A percentile compares a stretch with the other conserved stretches of the same genome.
These are phyloP conservation scores for Syzygium grande DNA, from an alignment of 345 rosid genomes.

Conservation along the genomic window DNA sequence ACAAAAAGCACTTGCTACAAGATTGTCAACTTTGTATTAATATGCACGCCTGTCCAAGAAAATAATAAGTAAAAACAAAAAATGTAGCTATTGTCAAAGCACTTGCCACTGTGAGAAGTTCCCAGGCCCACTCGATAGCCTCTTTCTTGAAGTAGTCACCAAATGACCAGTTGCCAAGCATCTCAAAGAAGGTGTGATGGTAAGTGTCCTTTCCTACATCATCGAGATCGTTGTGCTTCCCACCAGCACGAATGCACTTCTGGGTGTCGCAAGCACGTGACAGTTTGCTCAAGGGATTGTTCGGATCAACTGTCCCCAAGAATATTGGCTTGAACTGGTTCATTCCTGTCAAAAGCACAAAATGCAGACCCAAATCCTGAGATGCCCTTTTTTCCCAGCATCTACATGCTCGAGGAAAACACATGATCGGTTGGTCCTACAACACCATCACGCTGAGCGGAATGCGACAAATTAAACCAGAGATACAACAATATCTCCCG, in stretches of 20 bases:
- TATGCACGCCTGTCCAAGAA: not conserved
- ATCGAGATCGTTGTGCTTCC: constrained; percentile 94
- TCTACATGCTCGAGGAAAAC: not conserved
- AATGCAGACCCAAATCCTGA: not conserved
- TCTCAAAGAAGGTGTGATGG: constrained; percentile 99
- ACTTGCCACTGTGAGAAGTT: constrained; percentile 69
- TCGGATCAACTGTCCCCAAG: constrained; percentile 85
- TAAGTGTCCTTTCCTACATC: constrained; percentile 98
- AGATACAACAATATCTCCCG: not conserved
- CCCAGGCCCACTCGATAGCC: constrained; percentile 99
- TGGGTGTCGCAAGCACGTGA: constrained; percentile 84
- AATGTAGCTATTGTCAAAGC: not conserved
- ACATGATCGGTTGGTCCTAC: not conserved
- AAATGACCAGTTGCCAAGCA: constrained; percentile 99
- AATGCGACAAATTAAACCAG: not conserved
- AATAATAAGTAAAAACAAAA: not conserved
- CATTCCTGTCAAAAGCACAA: constrained; percentile 51
- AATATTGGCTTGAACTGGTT: constrained; percentile 93
- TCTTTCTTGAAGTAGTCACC: constrained; percentile 95
- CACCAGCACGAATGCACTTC: constrained; percentile 97
- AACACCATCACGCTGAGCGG: not conserved
- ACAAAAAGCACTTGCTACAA: not conserved
- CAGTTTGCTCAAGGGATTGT: constrained; percentile 64
- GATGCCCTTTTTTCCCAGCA: not conserved
- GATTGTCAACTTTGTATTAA: not conserved